Conservation (phyloP, 352 stramenopile species). For the Phytophthora multivora region DNA sequence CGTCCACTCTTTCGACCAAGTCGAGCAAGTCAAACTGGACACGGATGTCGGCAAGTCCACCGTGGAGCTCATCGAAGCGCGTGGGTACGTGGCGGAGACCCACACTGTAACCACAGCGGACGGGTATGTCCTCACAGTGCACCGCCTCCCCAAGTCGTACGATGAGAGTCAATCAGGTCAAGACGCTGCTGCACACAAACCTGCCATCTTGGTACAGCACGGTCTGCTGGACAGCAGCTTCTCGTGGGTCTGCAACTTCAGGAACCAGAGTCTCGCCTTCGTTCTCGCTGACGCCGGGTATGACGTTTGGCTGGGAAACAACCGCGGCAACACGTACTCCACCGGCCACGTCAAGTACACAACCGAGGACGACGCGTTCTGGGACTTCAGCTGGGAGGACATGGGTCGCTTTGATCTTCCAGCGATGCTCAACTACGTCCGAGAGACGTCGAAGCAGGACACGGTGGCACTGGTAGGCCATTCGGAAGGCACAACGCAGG, state of each 20-base stretch:
- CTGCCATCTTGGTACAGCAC: slow-evolving; percentile 50
- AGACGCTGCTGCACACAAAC: slow-evolving; percentile 35
- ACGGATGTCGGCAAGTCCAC: slow-evolving; percentile 33
- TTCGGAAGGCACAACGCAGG: slow-evolving; percentile 59
- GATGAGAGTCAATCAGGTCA: slow-evolving; percentile 29
- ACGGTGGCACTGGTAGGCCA: slow-evolving; percentile 51
- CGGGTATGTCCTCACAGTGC: slow-evolving; percentile 61
- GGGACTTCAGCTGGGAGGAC: slow-evolving; percentile 62
- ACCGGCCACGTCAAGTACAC: slow-evolving; percentile 47
- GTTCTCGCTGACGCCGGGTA: slow-evolving; percentile 57
- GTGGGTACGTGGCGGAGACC: slow-evolving; percentile 51
- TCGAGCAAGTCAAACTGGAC: slow-evolving; percentile 26
- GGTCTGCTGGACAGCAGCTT: slow-evolving; percentile 58
- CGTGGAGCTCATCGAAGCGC: slow-evolving; percentile 31
- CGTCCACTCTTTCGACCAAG: slow-evolving; percentile 22
- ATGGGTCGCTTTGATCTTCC: slow-evolving; percentile 60
- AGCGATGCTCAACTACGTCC: slow-evolving; percentile 50
- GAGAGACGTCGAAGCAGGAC: slow-evolving; percentile 28
- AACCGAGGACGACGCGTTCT: slow-evolving; percentile 41
- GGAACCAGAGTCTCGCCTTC: slow-evolving; percentile 56
- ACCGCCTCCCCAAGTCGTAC: slow-evolving; percentile 54
- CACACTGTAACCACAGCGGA: slow-evolving; percentile 50
- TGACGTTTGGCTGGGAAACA: slow-evolving; percentile 71
- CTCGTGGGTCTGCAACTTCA: slow-evolving; percentile 59
- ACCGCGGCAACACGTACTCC: slow-evolving; percentile 68